Conservation (phyloP, 148 eudicot species). For the Pharnaceum exiguum region DNA sequence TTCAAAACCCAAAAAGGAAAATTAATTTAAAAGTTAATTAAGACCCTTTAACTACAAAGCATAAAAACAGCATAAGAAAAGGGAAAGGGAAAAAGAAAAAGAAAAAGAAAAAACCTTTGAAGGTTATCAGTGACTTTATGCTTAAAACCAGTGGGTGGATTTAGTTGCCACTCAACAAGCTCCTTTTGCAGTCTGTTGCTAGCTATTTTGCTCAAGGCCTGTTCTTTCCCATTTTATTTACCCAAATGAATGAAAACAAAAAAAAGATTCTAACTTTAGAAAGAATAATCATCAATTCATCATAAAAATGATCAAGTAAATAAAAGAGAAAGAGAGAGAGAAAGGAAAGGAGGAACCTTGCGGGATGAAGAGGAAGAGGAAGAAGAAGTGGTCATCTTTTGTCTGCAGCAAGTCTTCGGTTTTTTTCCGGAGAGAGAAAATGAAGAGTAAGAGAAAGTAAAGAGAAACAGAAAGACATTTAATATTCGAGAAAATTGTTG, state of each 20-base stretch:
- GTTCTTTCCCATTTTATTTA: background rate
- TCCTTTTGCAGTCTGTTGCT: constrained; percentile 61
- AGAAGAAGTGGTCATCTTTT: constrained; percentile 33
- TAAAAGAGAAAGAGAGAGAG: background rate
- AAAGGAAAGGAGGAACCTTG: constrained; percentile 36
- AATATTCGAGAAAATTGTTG: background rate
- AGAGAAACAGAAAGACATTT: background rate
- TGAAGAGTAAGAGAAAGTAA: background rate
- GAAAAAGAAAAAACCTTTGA: constrained; percentile 34
- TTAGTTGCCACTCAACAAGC: constrained; percentile 48
- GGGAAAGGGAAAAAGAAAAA: background rate
- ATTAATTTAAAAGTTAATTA: background rate
- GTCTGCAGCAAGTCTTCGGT: background rate
- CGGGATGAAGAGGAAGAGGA: constrained; percentile 41
- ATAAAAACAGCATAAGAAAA: background rate
- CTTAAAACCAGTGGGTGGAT: constrained; percentile 51
- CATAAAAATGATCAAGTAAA: background rate
- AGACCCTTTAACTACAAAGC: constrained; percentile 12
- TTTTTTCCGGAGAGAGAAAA: background rate
- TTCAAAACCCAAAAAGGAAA: background rate
- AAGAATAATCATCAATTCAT: background rate
- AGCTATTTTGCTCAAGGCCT: constrained; percentile 58
- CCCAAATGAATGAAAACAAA: background rate
- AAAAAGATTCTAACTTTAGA: background rate
- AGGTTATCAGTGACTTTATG: constrained; percentile 53